Evolutionary conservation across 768 basidiomycete species (phyloP).

Genomic region (Chalciporus piperatus): DNA sequence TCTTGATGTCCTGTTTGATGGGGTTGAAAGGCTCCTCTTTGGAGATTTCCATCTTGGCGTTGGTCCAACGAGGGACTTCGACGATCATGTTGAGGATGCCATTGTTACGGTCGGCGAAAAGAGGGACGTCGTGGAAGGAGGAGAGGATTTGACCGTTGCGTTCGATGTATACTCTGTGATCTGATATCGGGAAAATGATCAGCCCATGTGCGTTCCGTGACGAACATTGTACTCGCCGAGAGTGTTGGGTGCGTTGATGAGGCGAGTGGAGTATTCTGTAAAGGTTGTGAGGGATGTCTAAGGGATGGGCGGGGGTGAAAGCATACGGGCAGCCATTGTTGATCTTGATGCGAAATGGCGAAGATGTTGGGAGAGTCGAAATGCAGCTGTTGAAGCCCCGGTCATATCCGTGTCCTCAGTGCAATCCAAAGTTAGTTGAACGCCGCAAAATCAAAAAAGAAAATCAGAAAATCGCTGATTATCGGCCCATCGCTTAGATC

Average conservation of each 20-base stretch:
- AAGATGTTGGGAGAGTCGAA: conserved; percentile 63
- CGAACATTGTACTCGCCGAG: conserved; percentile 58
- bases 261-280: conserved; percentile 68
- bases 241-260: conserved; percentile 88
- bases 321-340: conserved; percentile 40
- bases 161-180: conserved; percentile 94
- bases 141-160: conserved; percentile 82
- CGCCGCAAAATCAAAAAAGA: background rate
- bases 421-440: background rate
- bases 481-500: background rate
- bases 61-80: conserved; percentile 98
- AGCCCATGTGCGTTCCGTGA: background rate
- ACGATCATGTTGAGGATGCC: conserved; percentile 99
- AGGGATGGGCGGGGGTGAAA: conserved; percentile 4
- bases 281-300: conserved; percentile 4
- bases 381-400: conserved; percentile 14
- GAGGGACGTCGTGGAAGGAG: conserved; percentile 94
- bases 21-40: conserved; percentile 99
- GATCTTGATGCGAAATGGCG: conserved; percentile 50
- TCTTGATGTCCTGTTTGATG: conserved; percentile 99
- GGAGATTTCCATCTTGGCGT: conserved; percentile 99
- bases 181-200: conserved; percentile 43
- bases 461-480: background rate
- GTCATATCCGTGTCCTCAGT: conserved; percentile 23
- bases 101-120: conserved; percentile 93